Evolutionary conservation across 2,329 filamentous ascomycete species (phyloP), one percentile per base, ranked within the genome.

Genomic region (Pestalotiopsis fici): DNA sequence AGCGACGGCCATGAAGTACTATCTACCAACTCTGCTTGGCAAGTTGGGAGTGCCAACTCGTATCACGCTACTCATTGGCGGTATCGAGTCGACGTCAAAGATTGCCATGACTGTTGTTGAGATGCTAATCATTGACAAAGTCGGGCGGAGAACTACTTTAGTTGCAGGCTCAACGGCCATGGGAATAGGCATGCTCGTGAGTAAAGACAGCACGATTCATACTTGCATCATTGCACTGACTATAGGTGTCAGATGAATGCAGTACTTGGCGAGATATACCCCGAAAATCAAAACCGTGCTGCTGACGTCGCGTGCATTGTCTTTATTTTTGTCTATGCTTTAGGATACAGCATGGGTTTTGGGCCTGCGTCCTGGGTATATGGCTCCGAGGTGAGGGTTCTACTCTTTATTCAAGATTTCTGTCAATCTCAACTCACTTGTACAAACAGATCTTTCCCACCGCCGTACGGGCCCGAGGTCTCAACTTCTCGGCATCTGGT

Each of bases 1-100:
- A 23, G 86, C 86, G 15, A 86, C 86, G 0, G 86, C 86, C 2
- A 88, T 89, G 80, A 88, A 89, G 71, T 88, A 89, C 71, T 88
- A 88, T 70, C 80, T 89, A 0, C 87, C 87, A 0, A 83, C 82
- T 0, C 83, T 88, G 9, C 84, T 89, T 67, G 75, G 80, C 64
- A 82, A 81, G 3, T 76, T 89, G 1, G 87, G 87, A 0, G 74
- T 88, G 1, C 77, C 78, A 47, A 82, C 81, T 5, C 80, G 83
- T 9, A 66, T 85, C 18, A 82, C 85, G 1, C 75, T 89, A 56
- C 78, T 88, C 75, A 84, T 84, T 1, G 84, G 85, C 5, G 86
- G 86, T 2, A 84, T 87, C 37, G 87, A 89, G 74, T 87, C 84
- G 70, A 88, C 86, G 1, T 73, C 86, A 6, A 89, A 89, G 74